Conservation (phyloP, 805 yeast genomes). For the Schwanniomyces occidentalis region DNA sequence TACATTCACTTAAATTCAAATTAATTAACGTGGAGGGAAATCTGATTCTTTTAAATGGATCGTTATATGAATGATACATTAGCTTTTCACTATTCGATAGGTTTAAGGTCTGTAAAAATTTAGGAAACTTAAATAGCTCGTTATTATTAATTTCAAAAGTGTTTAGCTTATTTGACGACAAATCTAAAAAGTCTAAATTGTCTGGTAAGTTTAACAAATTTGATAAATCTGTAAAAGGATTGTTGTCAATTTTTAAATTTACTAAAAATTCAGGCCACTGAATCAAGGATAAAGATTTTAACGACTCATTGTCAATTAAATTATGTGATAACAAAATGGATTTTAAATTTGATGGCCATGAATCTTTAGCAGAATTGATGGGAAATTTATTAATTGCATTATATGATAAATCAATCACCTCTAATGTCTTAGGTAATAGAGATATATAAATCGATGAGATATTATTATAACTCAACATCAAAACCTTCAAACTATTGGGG, state of each 20-base stretch:
- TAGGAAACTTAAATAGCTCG: slow-evolving; percentile 28
- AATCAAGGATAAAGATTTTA: slow-evolving; percentile 15
- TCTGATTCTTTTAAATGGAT: slow-evolving; percentile 15
- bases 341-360: slow-evolving; percentile 22
- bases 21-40: slow-evolving; percentile 21
- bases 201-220: slow-evolving; percentile 19
- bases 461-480: slow-evolving; percentile 35
- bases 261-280: slow-evolving; percentile 25
- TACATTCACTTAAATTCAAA: slow-evolving; percentile 26
- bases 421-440: slow-evolving; percentile 27
- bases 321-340: slow-evolving; percentile 24
- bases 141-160: slow-evolving; percentile 12
- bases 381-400: slow-evolving; percentile 18
- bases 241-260: slow-evolving; percentile 23
- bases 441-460: slow-evolving; percentile 21
- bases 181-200: slow-evolving; percentile 22
- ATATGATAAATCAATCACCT: slow-evolving; percentile 29
- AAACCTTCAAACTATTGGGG: slow-evolving; percentile 24
- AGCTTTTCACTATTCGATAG: slow-evolving; percentile 17
- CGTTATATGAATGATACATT: slow-evolving; percentile 1
- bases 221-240: slow-evolving; percentile 20
- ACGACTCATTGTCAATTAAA: slow-evolving; percentile 16
- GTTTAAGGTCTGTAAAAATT: slow-evolving; percentile 19
- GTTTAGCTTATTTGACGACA: slow-evolving; percentile 22
- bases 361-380: slow-evolving; percentile 3